These are phyloP conservation scores for Fusarium chaquense DNA, from an alignment of 2,329 filamentous ascomycete genomes.

Conservation along the genomic window DNA sequence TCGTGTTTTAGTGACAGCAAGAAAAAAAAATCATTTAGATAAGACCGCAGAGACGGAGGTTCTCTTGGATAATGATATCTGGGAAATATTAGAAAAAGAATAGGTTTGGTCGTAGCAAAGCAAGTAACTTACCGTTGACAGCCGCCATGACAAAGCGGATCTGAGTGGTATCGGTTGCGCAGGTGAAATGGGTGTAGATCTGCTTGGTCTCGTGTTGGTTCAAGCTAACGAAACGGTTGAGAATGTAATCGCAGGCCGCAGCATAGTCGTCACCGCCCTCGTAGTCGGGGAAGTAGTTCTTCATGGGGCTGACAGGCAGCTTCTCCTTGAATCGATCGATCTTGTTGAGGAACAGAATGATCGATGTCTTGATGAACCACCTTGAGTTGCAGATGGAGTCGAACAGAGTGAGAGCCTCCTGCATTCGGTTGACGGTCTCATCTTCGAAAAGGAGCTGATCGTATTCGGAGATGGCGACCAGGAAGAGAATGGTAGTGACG, in stretches of 20 bases:
- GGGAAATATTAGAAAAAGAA: conserved; percentile 57
- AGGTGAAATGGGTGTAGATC: conserved; percentile 99
- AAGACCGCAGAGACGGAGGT: conserved; percentile 94
- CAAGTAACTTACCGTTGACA: conserved; percentile 82
- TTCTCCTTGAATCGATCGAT: conserved; percentile 92
- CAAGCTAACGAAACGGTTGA: conserved; percentile 97
- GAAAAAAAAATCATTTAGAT: conserved; percentile 74
- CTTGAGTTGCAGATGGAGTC: conserved; percentile 89
- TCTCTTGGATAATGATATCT: conserved; percentile 99
- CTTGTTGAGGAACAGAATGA: conserved; percentile 91
- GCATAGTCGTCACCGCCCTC: conserved; percentile 97
- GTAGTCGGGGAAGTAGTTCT: conserved; percentile 90
- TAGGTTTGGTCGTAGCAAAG: neutral
- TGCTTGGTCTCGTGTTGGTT: conserved; percentile 99
- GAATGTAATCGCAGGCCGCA: conserved; percentile 96
- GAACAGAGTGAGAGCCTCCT: conserved; percentile 87
- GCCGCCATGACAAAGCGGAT: conserved; percentile 99
- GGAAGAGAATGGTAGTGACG: conserved; percentile 94
- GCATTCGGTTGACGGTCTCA: conserved; percentile 96
- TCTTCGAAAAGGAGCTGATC: conserved; percentile 96
- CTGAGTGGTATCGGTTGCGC: conserved; percentile 97
- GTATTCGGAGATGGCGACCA: conserved; percentile 97
- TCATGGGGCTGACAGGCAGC: conserved; percentile 83
- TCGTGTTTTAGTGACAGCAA: conserved; percentile 55
- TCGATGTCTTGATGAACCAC: conserved; percentile 91